Percentiles rank a stretch among this genome's conserved stretches.
phyloP scores from a whole-genome alignment of 139 green algal species.

The Auxenochlorella pyrenoidosa region DNA sequence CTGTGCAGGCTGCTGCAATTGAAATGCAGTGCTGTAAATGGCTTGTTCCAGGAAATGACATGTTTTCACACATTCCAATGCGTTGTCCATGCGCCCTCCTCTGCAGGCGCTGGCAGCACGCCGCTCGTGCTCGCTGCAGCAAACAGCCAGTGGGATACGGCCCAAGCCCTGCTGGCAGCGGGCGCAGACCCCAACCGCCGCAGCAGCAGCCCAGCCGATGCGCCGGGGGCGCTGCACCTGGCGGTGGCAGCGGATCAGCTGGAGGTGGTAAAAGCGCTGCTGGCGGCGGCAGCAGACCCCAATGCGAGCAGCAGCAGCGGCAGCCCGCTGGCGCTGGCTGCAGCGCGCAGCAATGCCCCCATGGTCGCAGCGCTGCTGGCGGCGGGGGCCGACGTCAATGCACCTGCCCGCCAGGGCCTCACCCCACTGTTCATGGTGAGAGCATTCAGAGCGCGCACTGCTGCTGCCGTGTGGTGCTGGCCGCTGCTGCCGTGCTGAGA shows the following conservation, averaged over 20 bases:
- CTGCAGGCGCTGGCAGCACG: slow-evolving; percentile 25
- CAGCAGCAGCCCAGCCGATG: not conserved
- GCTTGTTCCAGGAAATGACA: no score
- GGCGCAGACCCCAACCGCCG: not conserved
- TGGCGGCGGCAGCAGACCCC: slow-evolving; percentile 34
- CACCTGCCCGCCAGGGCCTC: slow-evolving; percentile 4
- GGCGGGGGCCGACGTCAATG: slow-evolving; percentile 21
- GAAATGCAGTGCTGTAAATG: no score
- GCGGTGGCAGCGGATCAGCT: slow-evolving; percentile 25
- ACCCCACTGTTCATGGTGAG: slow-evolving; percentile 30
- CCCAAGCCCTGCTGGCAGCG: not conserved
- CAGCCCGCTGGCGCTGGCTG: slow-evolving; percentile 51
- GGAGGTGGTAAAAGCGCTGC: slow-evolving; percentile 23
- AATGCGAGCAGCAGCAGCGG: slow-evolving; percentile 39
- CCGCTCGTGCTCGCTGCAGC: not conserved
- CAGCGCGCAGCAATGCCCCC: slow-evolving; percentile 19
- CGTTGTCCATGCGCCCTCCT: not conserved
- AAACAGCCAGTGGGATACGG: not conserved
- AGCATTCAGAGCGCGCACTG: slow-evolving; percentile 1
- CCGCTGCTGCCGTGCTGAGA: not conserved
- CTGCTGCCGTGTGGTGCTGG: not conserved
- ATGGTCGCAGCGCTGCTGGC: slow-evolving; percentile 35
- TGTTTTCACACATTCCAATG: not conserved
- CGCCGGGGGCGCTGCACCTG: slow-evolving; percentile 34
- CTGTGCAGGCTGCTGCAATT: no score